Conservation (phyloP, 768 basidiomycete species). For the Scleroderma bovista region DNA sequence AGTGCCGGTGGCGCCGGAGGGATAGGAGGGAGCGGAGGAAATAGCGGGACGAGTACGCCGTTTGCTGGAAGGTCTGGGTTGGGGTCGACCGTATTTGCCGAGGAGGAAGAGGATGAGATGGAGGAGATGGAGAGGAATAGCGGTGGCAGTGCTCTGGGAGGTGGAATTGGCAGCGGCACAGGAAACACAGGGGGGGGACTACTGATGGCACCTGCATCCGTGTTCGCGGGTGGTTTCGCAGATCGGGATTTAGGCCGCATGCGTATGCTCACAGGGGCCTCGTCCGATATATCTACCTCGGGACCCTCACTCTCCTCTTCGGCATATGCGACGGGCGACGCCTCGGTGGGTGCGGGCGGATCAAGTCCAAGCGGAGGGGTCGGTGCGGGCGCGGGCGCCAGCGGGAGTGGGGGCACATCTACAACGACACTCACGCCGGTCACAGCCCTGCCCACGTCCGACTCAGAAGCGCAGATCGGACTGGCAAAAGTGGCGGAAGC, state of each 20-base stretch:
- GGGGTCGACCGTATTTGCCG: constrained; percentile 48
- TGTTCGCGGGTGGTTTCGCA: constrained; percentile 33
- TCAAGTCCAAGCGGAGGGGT: constrained; percentile 31
- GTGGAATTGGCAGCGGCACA: constrained; percentile 15
- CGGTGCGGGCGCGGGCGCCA: constrained; percentile 15
- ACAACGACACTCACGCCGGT: constrained; percentile 63
- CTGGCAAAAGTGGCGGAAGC: constrained; percentile 80
- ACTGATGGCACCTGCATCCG: constrained; percentile 21
- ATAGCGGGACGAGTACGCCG: constrained; percentile 67
- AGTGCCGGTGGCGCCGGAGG: constrained; percentile 36
- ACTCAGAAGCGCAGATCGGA: constrained; percentile 69
- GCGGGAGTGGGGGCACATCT: constrained; percentile 12
- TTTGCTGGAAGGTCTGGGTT: constrained; percentile 52
- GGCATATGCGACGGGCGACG: constrained; percentile 59
- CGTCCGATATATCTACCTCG: constrained; percentile 25
- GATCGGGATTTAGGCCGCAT: constrained; percentile 41
- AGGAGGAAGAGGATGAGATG: constrained; percentile 77
- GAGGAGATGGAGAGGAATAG: constrained; percentile 50
- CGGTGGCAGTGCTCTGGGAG: no score
- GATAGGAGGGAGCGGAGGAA: constrained; percentile 43
- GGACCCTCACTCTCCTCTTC: constrained; percentile 42
- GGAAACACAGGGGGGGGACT: constrained; percentile 4
- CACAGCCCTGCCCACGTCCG: constrained; percentile 63
- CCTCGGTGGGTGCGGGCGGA: constrained; percentile 27
- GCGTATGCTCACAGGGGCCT: constrained; percentile 53